Evolutionary conservation across 768 basidiomycete genomes (phyloP).

Genomic region (Lactarius akahatsu): DNA sequence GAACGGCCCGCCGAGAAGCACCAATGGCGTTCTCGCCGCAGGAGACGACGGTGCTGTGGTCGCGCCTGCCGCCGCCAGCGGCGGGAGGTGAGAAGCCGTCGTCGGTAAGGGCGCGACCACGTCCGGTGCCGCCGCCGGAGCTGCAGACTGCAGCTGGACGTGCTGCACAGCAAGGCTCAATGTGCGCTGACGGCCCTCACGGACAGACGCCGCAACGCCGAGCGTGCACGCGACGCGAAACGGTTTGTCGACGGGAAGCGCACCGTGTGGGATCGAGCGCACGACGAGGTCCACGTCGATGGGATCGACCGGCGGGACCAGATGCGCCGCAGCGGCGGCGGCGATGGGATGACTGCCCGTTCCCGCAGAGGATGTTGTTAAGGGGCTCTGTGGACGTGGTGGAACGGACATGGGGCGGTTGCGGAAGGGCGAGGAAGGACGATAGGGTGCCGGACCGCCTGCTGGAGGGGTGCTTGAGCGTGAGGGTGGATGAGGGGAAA

Average conservation of each 20-base stretch:
- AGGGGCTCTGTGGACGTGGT: constrained; percentile 35
- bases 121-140: constrained; percentile 17
- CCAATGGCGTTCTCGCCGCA: not conserved
- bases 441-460: constrained; percentile 40
- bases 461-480: constrained; percentile 59
- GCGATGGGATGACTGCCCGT: constrained; percentile 32
- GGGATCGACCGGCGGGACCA: constrained; percentile 35
- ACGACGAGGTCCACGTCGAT: constrained; percentile 61
- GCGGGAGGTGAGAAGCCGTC: constrained; percentile 5
- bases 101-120: not conserved
- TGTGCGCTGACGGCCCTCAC: constrained; percentile 41
- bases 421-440: constrained; percentile 46
- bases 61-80: not conserved
- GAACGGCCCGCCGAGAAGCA: constrained; percentile 18
- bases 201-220: constrained; percentile 48
- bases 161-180: constrained; percentile 66
- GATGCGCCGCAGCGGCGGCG: constrained; percentile 27
- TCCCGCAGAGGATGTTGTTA: constrained; percentile 32
- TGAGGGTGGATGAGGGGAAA: constrained; percentile 50
- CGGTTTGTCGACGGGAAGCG: constrained; percentile 52
- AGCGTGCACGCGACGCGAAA: constrained; percentile 59
- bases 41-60: constrained; percentile 17
- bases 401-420: constrained; percentile 32
- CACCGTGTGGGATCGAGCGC: constrained; percentile 46
- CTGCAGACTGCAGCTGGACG: constrained; percentile 46